Evolutionary conservation across 2,329 filamentous ascomycete genomes (phyloP).

Genomic region (Ilyonectria mors-panacis): DNA sequence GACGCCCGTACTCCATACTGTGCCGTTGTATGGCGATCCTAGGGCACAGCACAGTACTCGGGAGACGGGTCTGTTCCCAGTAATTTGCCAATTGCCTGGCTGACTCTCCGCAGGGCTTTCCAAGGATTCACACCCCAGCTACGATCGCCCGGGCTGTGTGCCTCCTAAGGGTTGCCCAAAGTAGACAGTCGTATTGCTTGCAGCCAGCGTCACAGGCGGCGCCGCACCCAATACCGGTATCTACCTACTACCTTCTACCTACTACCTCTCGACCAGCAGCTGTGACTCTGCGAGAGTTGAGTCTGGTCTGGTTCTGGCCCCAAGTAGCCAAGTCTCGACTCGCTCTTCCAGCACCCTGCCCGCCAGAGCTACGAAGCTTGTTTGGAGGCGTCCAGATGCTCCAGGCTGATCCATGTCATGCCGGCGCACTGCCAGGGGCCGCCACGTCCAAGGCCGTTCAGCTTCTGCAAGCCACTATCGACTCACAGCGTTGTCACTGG

Average conservation of each 20-base stretch:
- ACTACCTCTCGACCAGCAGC: neutral
- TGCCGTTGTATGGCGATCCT: neutral
- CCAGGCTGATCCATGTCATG: neutral
- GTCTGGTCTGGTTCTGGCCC: neutral
- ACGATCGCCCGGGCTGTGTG: slow-evolving; percentile 13
- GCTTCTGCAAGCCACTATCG: slow-evolving; percentile 54
- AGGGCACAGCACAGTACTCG: neutral
- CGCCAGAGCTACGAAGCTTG: neutral
- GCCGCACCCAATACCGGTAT: neutral
- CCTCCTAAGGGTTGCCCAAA: slow-evolving; percentile 20
- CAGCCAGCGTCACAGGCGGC: slow-evolving; percentile 1
- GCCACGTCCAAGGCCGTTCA: slow-evolving; percentile 47
- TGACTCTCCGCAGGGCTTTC: neutral
- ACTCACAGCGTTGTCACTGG: slow-evolving; percentile 44
- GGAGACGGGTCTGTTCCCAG: neutral
- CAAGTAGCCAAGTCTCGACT: neutral
- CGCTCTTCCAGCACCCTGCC: neutral
- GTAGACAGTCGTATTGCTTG: slow-evolving; percentile 23
- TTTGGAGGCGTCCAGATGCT: neutral
- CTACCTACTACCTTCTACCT: neutral
- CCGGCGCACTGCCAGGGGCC: slow-evolving; percentile 21
- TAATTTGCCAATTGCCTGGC: neutral
- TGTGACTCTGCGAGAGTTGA: neutral
- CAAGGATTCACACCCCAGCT: neutral
- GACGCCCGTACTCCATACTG: neutral